phyloP scores from a whole-genome alignment of 2,329 filamentous ascomycete species.

The Magnaporthiopsis rhizophila region DNA sequence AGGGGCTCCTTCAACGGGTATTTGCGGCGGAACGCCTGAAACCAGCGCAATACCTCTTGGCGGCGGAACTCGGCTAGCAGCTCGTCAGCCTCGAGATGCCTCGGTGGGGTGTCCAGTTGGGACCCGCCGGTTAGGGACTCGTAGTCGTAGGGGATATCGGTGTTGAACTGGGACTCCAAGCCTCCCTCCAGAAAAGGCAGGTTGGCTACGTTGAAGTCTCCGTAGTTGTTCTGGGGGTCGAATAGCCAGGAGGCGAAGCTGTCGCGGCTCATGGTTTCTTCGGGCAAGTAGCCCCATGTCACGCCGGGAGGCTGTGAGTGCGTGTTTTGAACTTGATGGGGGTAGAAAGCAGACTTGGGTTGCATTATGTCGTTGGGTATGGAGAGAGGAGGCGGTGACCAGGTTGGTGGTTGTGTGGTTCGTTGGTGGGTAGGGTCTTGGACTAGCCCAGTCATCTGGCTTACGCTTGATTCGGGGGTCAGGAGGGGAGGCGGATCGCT shows the following conservation, averaged over 20 bases:
- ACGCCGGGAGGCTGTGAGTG: conserved; percentile 26
- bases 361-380: conserved; percentile 23
- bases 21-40: conserved; percentile 34
- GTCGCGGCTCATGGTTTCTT: conserved; percentile 28
- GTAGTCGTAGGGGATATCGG: conserved; percentile 42
- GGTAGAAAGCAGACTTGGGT: conserved; percentile 30
- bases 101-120: conserved; percentile 35
- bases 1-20: conserved; percentile 30
- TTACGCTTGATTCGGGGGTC: conserved; percentile 1
- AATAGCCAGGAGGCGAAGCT: conserved; percentile 47
- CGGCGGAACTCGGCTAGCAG: conserved; percentile 35
- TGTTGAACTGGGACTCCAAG: conserved; percentile 43
- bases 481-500: background rate
- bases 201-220: conserved; percentile 33
- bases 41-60: conserved; percentile 35
- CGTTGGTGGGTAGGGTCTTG: background rate
- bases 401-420: background rate
- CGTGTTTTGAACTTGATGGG: conserved; percentile 19
- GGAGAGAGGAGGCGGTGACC: background rate
- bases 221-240: conserved; percentile 32
- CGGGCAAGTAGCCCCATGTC: conserved; percentile 25
- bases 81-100: conserved; percentile 31
- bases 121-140: conserved; percentile 40
- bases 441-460: background rate
- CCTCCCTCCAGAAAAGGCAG: conserved; percentile 41